Evolutionary conservation across 2,329 filamentous ascomycete species (phyloP), one percentile per base, ranked within the genome.

Genomic region (Fusarium cicatricum): DNA sequence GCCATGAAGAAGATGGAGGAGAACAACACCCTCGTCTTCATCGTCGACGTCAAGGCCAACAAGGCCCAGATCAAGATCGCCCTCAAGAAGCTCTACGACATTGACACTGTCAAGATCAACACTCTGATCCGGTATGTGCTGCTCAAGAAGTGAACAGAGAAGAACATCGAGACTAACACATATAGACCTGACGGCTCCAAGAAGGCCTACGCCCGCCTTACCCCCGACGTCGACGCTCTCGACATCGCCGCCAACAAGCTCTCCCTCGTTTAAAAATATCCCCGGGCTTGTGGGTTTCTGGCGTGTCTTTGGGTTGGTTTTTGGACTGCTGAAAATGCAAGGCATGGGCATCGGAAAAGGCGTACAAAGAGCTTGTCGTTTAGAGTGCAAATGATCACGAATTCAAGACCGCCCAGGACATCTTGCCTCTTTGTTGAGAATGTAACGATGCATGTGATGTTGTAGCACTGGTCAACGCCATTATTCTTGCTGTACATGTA

Each of bases 1-100:
- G 95, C 96, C 75, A 98, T 99, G 94, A 99, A 99, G 92, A 97
- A 97, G 90, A 97, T 99, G 73, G 95, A 99, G 87, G 95, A 99
- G 90, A 93, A 99, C 89, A 99, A 99, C 88, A 99, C 95, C 70
- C 88, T 99, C 47, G 92, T 96, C 77, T 97, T 97, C 87, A 96
- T 97, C 72, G 92, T 96, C 76, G 90, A 97, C 72, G 83, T 94
- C 80, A 96, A 96, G 90, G 89, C 94, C 80, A 99, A 99, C 89
- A 99, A 99, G 91, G 89, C 92, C 78, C 95, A 99, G 85, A 99
- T 99, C 85, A 97, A 97, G 88, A 85, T 88, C 74, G 91, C 94
- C 65, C 85, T 99, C 71, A 99, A 98, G 92, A 97, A 95, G 89
- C 90, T 98, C 70, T 99, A 99, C 81, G 95, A 98, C 80, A 95